Evolutionary conservation across 495 filamentous ascomycete species (phyloP).

Genomic region (Xylaria grammica): DNA sequence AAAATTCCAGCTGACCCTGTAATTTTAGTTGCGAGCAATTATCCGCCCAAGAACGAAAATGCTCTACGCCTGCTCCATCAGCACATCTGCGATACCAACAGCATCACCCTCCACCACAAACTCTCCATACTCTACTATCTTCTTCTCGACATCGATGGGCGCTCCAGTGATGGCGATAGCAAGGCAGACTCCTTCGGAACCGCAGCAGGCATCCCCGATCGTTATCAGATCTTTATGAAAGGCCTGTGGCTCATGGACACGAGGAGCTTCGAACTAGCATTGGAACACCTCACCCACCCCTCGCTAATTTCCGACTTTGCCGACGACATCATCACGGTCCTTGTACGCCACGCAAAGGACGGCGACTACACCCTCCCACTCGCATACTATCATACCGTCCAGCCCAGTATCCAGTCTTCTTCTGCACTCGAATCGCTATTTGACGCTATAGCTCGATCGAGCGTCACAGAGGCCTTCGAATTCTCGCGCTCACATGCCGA

Average conservation of each 20-base stretch:
- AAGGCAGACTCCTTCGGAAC: slow-evolving; percentile 63
- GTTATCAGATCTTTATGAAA: slow-evolving; percentile 76
- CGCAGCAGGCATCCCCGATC: slow-evolving; percentile 55
- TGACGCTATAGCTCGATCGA: slow-evolving; percentile 67
- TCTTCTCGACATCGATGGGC: slow-evolving; percentile 70
- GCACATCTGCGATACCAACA: slow-evolving; percentile 62
- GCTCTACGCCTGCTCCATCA: slow-evolving; percentile 69
- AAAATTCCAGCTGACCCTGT: neutral
- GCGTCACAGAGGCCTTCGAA: slow-evolving; percentile 72
- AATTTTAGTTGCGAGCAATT: slow-evolving; percentile 51
- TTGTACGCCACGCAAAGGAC: slow-evolving; percentile 65
- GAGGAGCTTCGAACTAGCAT: slow-evolving; percentile 68
- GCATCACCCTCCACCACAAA: slow-evolving; percentile 71
- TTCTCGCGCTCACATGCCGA: slow-evolving; percentile 71
- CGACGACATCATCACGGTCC: slow-evolving; percentile 74
- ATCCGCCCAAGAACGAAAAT: slow-evolving; percentile 70
- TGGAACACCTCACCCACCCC: slow-evolving; percentile 75
- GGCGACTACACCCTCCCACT: slow-evolving; percentile 69
- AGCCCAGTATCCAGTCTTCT: slow-evolving; percentile 65
- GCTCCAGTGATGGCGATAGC: slow-evolving; percentile 45
- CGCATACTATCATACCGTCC: slow-evolving; percentile 76
- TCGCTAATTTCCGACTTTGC: slow-evolving; percentile 78
- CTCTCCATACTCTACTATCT: slow-evolving; percentile 81
- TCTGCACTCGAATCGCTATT: slow-evolving; percentile 68
- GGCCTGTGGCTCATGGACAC: slow-evolving; percentile 83